Evolutionary conservation across 2,329 filamentous ascomycete genomes (phyloP), one percentile per base, ranked within the genome.

Genomic region (Claviceps arundinis): DNA sequence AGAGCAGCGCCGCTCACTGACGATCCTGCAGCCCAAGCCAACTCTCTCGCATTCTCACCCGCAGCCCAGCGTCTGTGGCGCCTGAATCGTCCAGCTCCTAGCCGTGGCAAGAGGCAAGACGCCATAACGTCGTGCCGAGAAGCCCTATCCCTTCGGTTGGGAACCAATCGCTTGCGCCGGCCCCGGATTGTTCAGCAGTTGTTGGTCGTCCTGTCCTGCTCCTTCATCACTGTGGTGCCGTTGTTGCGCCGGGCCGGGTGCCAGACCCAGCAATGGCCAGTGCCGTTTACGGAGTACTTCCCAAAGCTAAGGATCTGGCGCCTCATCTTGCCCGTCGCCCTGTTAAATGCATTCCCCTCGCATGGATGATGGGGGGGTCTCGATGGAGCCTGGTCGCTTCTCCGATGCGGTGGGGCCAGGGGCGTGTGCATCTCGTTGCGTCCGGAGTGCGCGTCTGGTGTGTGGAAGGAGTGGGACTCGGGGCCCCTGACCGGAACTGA

Each of bases 371-470:
- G 22, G 22, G 30, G 30, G 30, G 40, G 41, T 37, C 40, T 34
- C 19, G 37, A 42, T 47, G 30, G 48, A n/a, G 13, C 42, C 44
- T 51, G 38, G 44, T 45, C 41, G 40, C 49, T 46, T 48, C 38
- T 49, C 48, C 52, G 49, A 54, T 51, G 49, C 48, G 22, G 38
- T 51, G 52, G 52, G 45, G 47, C 46, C 37, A 42, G 37, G 47
- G 51, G 51, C 22, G 47, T 45, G 51, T 46, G 51, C 34, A 41
- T 46, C 16, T 19, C n/a, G 44, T 8, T 16, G 43, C 24, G 22
- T 30, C 22, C 14, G 24, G 45, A 1, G 37, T 40, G 47, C 14
- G n/a, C 24, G 22, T 40, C 19, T 48, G 24, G 24, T 24, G 24
- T 44, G 41, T n/a, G 43, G 22, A 30, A n/a, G 37, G 41, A 16